Conservation (phyloP, 2,329 filamentous ascomycete species). For the Alternaria ventricosa region DNA sequence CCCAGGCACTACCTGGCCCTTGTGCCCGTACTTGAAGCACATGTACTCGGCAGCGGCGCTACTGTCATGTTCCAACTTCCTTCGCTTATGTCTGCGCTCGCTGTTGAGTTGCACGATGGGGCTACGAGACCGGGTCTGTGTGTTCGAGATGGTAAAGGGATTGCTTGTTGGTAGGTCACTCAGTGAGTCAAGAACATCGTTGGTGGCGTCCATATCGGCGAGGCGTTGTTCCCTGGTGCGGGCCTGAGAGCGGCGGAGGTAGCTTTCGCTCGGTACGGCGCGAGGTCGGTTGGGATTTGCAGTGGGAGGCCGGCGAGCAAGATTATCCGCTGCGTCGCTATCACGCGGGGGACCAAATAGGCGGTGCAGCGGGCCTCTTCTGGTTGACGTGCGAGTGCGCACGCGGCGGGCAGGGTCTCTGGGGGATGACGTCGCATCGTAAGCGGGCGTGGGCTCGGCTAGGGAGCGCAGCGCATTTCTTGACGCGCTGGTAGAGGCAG, state of each 20-base stretch:
- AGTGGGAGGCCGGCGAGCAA: constrained; percentile 22
- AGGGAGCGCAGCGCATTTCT: constrained; percentile 16
- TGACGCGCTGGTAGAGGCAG: neutral
- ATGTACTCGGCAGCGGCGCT: constrained; percentile 30
- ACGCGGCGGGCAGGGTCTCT: constrained; percentile 17
- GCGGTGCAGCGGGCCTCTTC: constrained; percentile 27
- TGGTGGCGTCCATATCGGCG: constrained; percentile 28
- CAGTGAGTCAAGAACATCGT: constrained; percentile 31
- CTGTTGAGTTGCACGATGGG: constrained; percentile 28
- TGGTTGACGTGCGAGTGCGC: constrained; percentile 14
- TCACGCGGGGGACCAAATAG: constrained; percentile 31
- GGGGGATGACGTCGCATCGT: constrained; percentile 9
- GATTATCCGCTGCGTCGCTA: constrained; percentile 18
- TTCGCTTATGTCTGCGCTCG: constrained; percentile 39
- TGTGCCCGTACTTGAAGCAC: constrained; percentile 79
- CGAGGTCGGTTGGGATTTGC: constrained; percentile 37
- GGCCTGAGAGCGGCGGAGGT: constrained; percentile 42
- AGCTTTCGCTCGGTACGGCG: constrained; percentile 46
- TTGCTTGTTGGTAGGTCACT: constrained; percentile 27
- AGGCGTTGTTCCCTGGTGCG: constrained; percentile 36
- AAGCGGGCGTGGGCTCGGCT: constrained; percentile 7
- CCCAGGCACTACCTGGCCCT: constrained; percentile 85
- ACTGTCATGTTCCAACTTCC: constrained; percentile 51
- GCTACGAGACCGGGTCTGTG: constrained; percentile 29
- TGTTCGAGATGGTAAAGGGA: constrained; percentile 15